Percentiles rank a stretch among this genome's conserved stretches.
Conservation (phyloP, 2,329 filamentous ascomycete genomes). For the Laburnicola sp. region DNA sequence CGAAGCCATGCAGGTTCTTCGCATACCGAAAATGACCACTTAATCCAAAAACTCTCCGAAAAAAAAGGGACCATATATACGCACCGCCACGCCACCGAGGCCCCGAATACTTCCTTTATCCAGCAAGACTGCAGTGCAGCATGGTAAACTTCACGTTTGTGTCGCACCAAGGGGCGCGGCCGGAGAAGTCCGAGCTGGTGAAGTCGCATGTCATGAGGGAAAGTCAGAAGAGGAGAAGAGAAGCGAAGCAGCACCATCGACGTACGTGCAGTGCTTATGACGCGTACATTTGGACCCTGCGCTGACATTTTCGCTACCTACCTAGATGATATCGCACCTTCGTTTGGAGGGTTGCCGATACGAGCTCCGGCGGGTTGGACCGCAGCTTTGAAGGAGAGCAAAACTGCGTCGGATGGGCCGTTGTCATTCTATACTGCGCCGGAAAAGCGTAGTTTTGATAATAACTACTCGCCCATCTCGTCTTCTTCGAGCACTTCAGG, state of each 20-base stretch:
- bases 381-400: neutral
- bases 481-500: neutral
- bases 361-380: neutral
- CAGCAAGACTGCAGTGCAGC: neutral
- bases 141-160: conserved; percentile 25
- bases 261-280: conserved; percentile 5
- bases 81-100: too few relatives aligned
- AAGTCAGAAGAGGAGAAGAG: conserved; percentile 20
- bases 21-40: too few relatives aligned
- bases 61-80: too few relatives aligned
- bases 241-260: conserved; percentile 16
- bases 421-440: neutral
- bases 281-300: neutral
- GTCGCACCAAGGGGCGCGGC: conserved; percentile 22
- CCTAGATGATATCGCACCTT: neutral
- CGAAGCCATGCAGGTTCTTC: too few relatives aligned
- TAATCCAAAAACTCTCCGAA: too few relatives aligned
- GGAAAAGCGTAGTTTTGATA: neutral
- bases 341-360: neutral
- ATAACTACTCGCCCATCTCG: neutral
- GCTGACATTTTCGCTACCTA: neutral
- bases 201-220: conserved; percentile 27
- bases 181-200: conserved; percentile 19
- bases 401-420: neutral
- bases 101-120: too few relatives aligned